Conservation (phyloP, 208 protist genomes). For the Acanthamoeba sp. region DNA sequence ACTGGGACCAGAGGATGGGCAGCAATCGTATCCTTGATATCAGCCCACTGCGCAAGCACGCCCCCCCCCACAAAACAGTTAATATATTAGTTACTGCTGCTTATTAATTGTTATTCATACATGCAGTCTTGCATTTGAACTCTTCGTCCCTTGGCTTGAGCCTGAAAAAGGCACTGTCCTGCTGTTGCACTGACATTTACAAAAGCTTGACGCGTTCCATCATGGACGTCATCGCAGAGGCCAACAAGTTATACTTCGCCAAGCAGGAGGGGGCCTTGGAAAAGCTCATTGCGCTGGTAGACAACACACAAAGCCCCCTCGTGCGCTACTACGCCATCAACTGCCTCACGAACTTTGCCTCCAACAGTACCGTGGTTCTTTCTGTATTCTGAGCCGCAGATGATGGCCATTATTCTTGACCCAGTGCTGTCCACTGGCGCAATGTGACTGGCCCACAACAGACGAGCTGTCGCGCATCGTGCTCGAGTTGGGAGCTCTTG, state of each 20-base stretch:
- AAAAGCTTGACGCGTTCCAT: background rate
- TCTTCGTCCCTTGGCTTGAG: background rate
- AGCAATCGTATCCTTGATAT: too few species aligned
- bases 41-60: too few species aligned
- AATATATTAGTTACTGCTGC: too few species aligned
- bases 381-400: too few species aligned
- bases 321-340: background rate
- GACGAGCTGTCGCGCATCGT: background rate
- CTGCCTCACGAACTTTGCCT: slow-evolving; percentile 2
- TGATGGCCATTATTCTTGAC: too few species aligned
- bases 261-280: background rate
- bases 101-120: too few species aligned
- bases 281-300: background rate
- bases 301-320: background rate
- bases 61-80: too few species aligned
- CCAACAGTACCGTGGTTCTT: background rate
- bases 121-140: background rate
- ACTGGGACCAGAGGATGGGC: too few species aligned
- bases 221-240: background rate
- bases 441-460: background rate
- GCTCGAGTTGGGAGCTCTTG: background rate
- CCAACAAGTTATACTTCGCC: background rate
- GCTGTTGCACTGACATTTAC: background rate
- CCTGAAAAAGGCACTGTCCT: background rate
- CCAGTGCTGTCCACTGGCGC: too few species aligned